A percentile compares a stretch with the other conserved stretches of the same genome.
phyloP scores from a whole-genome alignment of 1,139 yeast species.

The Pneumocystis jirovecii region DNA sequence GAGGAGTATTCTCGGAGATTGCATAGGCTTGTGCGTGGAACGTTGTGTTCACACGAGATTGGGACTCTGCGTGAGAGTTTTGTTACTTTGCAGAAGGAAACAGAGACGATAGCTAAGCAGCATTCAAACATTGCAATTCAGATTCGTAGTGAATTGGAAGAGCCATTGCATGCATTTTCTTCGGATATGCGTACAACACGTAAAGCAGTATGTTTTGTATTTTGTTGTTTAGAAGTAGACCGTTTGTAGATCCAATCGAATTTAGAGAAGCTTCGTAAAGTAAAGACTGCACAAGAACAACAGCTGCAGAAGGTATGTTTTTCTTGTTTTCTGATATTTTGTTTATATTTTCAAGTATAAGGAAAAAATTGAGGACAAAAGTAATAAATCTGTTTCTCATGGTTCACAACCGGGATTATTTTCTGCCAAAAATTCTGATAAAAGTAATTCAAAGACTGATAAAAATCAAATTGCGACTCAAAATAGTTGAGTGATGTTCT shows the following conservation, averaged over 20 bases:
- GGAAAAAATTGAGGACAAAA: slow-evolving; percentile 42
- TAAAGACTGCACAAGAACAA: slow-evolving; percentile 25
- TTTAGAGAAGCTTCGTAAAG: slow-evolving; percentile 30
- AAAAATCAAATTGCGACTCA: slow-evolving; percentile 37
- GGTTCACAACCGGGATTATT: slow-evolving; percentile 54
- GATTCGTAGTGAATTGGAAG: slow-evolving; percentile 30
- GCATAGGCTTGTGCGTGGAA: slow-evolving; percentile 32
- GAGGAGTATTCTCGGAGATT: slow-evolving; percentile 49
- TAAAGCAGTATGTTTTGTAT: slow-evolving; percentile 24
- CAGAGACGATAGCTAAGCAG: slow-evolving; percentile 34
- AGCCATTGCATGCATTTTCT: slow-evolving; percentile 31
- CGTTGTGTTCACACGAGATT: slow-evolving; percentile 45
- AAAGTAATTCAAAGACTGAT: slow-evolving; percentile 44
- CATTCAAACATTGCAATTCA: slow-evolving; percentile 35
- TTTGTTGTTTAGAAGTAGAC: neutral
- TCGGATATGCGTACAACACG: slow-evolving; percentile 31
- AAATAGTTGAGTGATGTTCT: neutral
- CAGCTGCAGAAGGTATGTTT: slow-evolving; percentile 3
- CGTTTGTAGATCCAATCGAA: slow-evolving; percentile 25
- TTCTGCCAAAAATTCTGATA: slow-evolving; percentile 66
- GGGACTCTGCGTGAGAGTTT: slow-evolving; percentile 46
- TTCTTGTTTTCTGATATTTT: slow-evolving; percentile 12
- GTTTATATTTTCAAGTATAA: slow-evolving; percentile 32
- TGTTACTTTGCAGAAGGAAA: slow-evolving; percentile 44
- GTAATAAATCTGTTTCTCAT: slow-evolving; percentile 43